Base-by-base conservation (phyloP, 176 grass and related monocot species). In the Cymbopogon citratus region DNA sequence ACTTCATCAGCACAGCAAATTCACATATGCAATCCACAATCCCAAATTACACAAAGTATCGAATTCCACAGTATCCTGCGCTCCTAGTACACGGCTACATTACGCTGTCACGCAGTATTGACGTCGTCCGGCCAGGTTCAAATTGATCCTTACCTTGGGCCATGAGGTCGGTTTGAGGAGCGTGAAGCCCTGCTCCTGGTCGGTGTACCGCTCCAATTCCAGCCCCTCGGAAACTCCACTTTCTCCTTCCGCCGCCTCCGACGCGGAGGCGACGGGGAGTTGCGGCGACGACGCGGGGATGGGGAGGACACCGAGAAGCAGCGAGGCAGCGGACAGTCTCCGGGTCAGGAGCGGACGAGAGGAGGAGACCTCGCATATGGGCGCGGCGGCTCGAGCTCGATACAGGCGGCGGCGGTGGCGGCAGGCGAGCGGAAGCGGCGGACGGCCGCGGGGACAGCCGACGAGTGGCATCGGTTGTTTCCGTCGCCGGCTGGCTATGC, bases 131-230 rank as follows among this genome's bases (percentile, higher is more conserved):
- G 11, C 14, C 18, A 62, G 18, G 15, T 40, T 57, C 46, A 27
- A 28, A 56, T 18, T n/a, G 4, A 4, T 61, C 48, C 81, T 16
- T 82, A 98, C 95, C 95, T 98, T 87, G 46, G 71, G 23, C 92
- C 95, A 98, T 13, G 92, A 91, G 12, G 90, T 11, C 27, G 90
- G 95, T 41, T 83, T 93, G 54, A 95, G 74, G 66, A 98, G 82
- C 35, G 92, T 91, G 87, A 95, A 98, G 3, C 95, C 95, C 82
- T 91, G 72, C 18, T 80, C 82, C 38, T 73, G 62, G 80, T 98
- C 88, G 0, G 61, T 90, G 81, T 95, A 98, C 39, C 81, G 76
- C 67, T 91, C 87, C 67, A 98, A 14, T 19, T 80, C 63, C n/a
- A 87, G 25, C 60, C 40, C 79, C 0, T 23, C 44, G 5, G 28